Conservation (phyloP, 192 early-diverging fungal genomes). For the Lunasporangiospora selenospora region DNA sequence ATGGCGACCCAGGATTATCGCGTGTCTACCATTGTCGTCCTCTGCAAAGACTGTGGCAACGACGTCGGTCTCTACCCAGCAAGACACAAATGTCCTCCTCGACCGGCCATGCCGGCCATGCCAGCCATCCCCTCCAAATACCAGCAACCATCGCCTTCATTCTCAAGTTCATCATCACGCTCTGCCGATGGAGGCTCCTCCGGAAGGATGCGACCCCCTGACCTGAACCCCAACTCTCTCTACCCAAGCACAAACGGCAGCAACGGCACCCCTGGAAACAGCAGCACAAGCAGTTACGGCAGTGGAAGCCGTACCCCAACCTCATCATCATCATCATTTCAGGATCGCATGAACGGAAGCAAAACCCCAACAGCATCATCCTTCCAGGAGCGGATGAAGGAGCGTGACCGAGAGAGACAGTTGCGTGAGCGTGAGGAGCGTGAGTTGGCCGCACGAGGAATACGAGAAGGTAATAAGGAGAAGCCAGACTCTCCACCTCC, state of each 20-base stretch:
- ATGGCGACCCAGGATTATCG: constrained; percentile 59
- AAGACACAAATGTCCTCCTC: constrained; percentile 51
- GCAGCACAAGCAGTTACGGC: no score
- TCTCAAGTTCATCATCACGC: constrained; percentile 19
- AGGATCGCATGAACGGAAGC: constrained; percentile 18
- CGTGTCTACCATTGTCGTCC: constrained; percentile 59
- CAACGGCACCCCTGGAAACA: not conserved
- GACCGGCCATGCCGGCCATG: constrained; percentile 34
- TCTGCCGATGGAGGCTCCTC: not conserved
- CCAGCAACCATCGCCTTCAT: constrained; percentile 14
- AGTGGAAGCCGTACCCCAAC: constrained; percentile 16
- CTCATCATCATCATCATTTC: constrained; percentile 17
- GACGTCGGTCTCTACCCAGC: constrained; percentile 70
- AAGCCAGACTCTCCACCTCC: not conserved
- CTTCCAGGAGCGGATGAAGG: constrained; percentile 42
- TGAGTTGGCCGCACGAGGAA: constrained; percentile 23
- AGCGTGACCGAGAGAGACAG: constrained; percentile 42
- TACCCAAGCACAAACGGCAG: not conserved
- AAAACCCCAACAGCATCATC: constrained; percentile 20
- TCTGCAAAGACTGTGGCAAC: constrained; percentile 67
- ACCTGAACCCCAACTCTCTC: constrained; percentile 12
- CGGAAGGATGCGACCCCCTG: constrained; percentile 15
- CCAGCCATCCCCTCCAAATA: constrained; percentile 44
- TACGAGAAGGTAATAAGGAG: constrained; percentile 26
- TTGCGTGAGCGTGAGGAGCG: constrained; percentile 33